A percentile compares a stretch with the other conserved stretches of the same genome.
These are phyloP conservation scores for Fusarium longipes DNA, from an alignment of 2,329 filamentous ascomycete species.

Conservation along the genomic window DNA sequence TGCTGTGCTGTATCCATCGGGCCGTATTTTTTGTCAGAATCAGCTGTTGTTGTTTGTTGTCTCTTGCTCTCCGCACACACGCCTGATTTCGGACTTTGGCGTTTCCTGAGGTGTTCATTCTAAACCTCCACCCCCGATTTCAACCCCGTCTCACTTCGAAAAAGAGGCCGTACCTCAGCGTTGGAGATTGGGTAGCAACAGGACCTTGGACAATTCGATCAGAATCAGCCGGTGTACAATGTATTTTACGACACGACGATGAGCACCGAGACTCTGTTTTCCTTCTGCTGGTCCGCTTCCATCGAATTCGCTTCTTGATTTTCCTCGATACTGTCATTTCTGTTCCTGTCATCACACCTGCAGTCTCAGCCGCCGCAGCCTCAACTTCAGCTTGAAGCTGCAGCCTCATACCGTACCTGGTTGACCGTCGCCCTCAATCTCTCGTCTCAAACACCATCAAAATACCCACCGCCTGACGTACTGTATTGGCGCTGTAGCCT, in stretches of 20 bases:
- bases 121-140: constrained; percentile 25
- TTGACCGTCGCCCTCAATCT: constrained; percentile 30
- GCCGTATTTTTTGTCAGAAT: constrained; percentile 26
- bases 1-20: constrained; percentile 32
- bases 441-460: constrained; percentile 31
- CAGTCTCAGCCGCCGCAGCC: constrained; percentile 36
- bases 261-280: constrained; percentile 63
- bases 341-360: constrained; percentile 45
- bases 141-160: constrained; percentile 29
- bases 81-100: constrained; percentile 30
- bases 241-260: constrained; percentile 62
- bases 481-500: constrained; percentile 40
- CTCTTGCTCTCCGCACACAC: constrained; percentile 17
- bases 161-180: constrained; percentile 20
- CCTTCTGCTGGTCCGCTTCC: constrained; percentile 62
- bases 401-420: constrained; percentile 36
- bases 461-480: constrained; percentile 34
- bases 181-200: constrained; percentile 33
- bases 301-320: constrained; percentile 67
- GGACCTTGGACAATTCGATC: constrained; percentile 31
- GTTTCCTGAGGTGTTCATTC: constrained; percentile 14
- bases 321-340: constrained; percentile 48
- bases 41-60: constrained; percentile 12
- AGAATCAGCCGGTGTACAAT: constrained; percentile 48
- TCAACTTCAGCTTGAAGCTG: constrained; percentile 27